These are phyloP conservation scores for Polyporus tsugae DNA, from an alignment of 1,284 basidiomycete genomes.

Conservation along the genomic window DNA sequence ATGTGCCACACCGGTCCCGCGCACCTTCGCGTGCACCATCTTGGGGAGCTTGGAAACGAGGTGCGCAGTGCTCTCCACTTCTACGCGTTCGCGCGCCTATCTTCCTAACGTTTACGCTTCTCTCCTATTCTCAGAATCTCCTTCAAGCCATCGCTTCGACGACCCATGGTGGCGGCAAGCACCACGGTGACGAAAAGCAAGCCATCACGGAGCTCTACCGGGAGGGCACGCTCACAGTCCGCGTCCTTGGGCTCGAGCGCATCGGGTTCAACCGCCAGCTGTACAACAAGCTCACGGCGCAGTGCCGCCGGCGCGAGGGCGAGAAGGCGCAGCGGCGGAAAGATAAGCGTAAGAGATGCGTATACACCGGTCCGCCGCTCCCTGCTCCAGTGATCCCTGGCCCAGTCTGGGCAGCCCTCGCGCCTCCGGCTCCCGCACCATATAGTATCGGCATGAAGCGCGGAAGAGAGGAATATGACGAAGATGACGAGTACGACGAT, in stretches of 20 bases:
- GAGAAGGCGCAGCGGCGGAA: slow-evolving; percentile 4
- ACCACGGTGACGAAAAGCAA: slow-evolving; percentile 16
- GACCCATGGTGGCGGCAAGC: slow-evolving; percentile 21
- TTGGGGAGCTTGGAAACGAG: background rate
- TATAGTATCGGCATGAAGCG: background rate
- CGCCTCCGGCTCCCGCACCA: background rate
- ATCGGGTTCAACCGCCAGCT: slow-evolving; percentile 29
- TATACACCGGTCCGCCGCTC: background rate
- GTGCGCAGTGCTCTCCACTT: background rate
- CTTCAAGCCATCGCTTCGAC: background rate
- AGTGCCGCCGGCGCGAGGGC: slow-evolving; percentile 13
- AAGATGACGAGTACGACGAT: background rate
- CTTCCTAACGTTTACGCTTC: background rate
- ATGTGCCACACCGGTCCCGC: slow-evolving; percentile 23
- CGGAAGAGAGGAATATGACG: background rate
- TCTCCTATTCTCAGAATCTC: background rate
- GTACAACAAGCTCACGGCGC: slow-evolving; percentile 11
- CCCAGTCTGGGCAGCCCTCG: background rate
- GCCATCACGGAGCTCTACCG: slow-evolving; percentile 18
- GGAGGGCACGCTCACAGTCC: slow-evolving; percentile 19
- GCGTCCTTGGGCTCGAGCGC: slow-evolving; percentile 27
- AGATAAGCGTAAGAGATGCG: background rate
- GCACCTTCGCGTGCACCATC: background rate
- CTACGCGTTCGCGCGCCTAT: background rate
- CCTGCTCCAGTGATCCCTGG: background rate